A percentile compares a stretch with the other conserved stretches of the same genome.
Conservation (phyloP, 495 filamentous ascomycete species). For the Trichoderma virens region DNA sequence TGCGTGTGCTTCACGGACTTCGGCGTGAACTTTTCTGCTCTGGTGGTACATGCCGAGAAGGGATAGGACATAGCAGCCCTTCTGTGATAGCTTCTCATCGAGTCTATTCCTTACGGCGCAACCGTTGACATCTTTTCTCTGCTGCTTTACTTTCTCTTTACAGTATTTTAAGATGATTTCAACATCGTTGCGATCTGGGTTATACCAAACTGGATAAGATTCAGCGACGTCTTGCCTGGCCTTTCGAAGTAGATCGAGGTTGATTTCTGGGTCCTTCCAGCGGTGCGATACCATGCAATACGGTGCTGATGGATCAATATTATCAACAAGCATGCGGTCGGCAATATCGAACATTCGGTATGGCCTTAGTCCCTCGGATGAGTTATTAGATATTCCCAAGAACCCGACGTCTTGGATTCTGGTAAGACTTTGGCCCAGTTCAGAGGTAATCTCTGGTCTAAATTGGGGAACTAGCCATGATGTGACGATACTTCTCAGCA, state of each 20-base stretch:
- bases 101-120: neutral
- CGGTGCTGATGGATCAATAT: constrained; percentile 19
- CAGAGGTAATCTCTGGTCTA: constrained; percentile 22
- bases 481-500: constrained; percentile 23
- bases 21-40: neutral
- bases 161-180: neutral
- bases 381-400: constrained; percentile 14
- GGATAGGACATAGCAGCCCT: neutral
- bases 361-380: constrained; percentile 19
- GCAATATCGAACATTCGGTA: constrained; percentile 39
- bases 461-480: constrained; percentile 24
- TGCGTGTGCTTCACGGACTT: neutral
- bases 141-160: neutral
- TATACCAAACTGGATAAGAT: neutral
- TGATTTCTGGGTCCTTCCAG: constrained; percentile 39
- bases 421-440: constrained; percentile 13
- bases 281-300: constrained; percentile 43
- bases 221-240: neutral
- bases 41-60: neutral
- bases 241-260: constrained; percentile 25
- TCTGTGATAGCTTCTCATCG: neutral
- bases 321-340: constrained; percentile 32
- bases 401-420: constrained; percentile 21
- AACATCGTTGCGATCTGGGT: constrained; percentile 3
- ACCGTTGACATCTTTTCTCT: neutral